Evolutionary conservation across 495 filamentous ascomycete genomes (phyloP).

Genomic region (Penicillium alfredii): DNA sequence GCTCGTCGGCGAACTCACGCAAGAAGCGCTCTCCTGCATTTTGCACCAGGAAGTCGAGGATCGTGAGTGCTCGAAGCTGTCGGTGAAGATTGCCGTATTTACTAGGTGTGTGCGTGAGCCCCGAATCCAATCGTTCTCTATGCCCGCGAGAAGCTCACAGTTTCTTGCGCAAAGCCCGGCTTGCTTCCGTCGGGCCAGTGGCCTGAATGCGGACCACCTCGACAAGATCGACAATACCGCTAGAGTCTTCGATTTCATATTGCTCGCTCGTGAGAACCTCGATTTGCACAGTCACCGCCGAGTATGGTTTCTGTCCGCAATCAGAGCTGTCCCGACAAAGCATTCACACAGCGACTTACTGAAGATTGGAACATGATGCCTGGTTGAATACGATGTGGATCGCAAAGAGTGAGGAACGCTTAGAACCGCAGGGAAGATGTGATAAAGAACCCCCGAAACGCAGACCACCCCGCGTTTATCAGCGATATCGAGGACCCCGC

Average conservation of each 20-base stretch:
- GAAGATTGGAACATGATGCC: constrained; percentile 37
- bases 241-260: constrained; percentile 83
- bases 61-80: constrained; percentile 81
- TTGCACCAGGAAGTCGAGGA: constrained; percentile 90
- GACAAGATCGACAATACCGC: constrained; percentile 88
- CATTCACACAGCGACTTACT: no score
- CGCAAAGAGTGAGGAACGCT: not conserved
- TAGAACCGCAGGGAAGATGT: not conserved
- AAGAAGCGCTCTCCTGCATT: constrained; percentile 90
- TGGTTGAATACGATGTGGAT: not conserved
- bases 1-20: constrained; percentile 79
- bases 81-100: constrained; percentile 94
- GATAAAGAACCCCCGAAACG: constrained; percentile 2
- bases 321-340: no score
- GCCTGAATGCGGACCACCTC: constrained; percentile 88
- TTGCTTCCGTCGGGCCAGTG: constrained; percentile 82
- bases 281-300: constrained; percentile 90
- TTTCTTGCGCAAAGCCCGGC: constrained; percentile 93
- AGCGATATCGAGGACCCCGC: constrained; percentile 15
- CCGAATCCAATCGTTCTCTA: constrained; percentile 1
- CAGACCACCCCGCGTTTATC: constrained; percentile 7
- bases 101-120: constrained; percentile 32
- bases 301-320: constrained; percentile 69
- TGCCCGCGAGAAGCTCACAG: constrained; percentile 50
- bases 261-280: constrained; percentile 85